Percentiles rank a stretch among this genome's conserved stretches.
These are phyloP conservation scores for Citrus glauca DNA, from an alignment of 345 rosid genomes.

Conservation along the genomic window DNA sequence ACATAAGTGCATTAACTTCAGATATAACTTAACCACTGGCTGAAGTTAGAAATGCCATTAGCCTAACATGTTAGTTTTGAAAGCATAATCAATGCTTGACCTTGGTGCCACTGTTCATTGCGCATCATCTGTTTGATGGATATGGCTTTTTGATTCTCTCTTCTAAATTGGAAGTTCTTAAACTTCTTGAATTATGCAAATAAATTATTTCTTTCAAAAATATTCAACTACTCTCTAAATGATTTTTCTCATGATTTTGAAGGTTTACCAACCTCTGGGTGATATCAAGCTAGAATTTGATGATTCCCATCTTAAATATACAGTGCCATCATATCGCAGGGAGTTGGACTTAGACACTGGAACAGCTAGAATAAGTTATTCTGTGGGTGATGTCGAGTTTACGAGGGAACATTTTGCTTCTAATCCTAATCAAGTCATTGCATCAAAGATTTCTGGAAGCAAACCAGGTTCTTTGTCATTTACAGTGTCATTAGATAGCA, in stretches of 20 bases:
- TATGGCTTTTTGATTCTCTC: neutral
- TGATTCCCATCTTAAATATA: conserved; percentile 64
- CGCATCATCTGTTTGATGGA: neutral
- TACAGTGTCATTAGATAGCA: conserved; percentile 60
- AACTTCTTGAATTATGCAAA: neutral
- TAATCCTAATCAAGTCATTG: conserved; percentile 61
- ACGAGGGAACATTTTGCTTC: conserved; percentile 79
- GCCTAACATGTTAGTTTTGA: neutral
- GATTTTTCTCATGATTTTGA: conserved; percentile 18
- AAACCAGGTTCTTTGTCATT: conserved; percentile 72
- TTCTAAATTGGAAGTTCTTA: neutral
- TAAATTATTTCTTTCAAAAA: neutral
- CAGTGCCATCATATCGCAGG: conserved; percentile 52
- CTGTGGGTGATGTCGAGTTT: conserved; percentile 54
- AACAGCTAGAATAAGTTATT: conserved; percentile 57
- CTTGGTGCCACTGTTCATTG: neutral
- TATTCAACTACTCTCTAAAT: neutral
- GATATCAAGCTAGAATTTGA: conserved; percentile 81
- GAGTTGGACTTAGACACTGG: conserved; percentile 88
- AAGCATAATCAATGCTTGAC: neutral
- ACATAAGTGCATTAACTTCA: neutral
- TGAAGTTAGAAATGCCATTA: neutral
- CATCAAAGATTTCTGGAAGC: conserved; percentile 58
- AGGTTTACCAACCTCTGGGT: conserved; percentile 86
- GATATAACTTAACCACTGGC: neutral